phyloP scores from a whole-genome alignment of 768 basidiomycete species.

The Naganishia onofrii region DNA sequence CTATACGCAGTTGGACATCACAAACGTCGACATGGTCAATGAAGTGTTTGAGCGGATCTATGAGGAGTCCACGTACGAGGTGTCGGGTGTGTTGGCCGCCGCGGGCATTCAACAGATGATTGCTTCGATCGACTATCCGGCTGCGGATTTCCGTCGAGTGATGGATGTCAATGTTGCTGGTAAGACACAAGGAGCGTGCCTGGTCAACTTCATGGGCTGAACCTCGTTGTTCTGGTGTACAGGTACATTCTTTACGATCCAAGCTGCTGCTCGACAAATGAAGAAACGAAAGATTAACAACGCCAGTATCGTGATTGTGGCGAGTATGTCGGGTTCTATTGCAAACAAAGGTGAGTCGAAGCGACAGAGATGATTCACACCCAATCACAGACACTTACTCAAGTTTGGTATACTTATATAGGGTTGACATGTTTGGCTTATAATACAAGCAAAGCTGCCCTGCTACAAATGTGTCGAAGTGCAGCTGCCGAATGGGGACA shows the following conservation, averaged over 20 bases:
- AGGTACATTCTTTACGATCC: constrained; percentile 22
- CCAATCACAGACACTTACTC: too few species aligned
- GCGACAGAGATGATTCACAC: too few species aligned
- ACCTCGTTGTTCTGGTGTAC: too few species aligned
- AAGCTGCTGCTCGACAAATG: constrained; percentile 25
- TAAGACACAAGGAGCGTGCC: constrained; percentile 7
- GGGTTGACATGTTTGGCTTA: constrained; percentile 41
- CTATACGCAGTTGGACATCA: constrained; percentile 32
- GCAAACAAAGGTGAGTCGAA: constrained; percentile 30
- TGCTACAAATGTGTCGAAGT: constrained; percentile 46
- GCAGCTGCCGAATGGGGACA: constrained; percentile 51
- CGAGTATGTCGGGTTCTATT: constrained; percentile 16
- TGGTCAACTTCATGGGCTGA: too few species aligned
- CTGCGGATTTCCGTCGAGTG: constrained; percentile 36
- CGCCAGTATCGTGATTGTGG: constrained; percentile 35
- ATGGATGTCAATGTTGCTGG: constrained; percentile 45
- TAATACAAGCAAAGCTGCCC: constrained; percentile 48
- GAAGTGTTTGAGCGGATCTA: constrained; percentile 22
- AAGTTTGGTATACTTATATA: too few species aligned
- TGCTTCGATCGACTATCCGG: constrained; percentile 35
- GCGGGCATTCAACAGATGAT: constrained; percentile 29
- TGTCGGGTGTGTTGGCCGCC: constrained; percentile 25
- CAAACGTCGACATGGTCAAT: constrained; percentile 19
- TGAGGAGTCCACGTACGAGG: constrained; percentile 7
- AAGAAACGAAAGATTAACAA: constrained; percentile 14